Base-by-base conservation (phyloP, 2,329 filamentous ascomycete species). In the Claviceps citrina region DNA sequence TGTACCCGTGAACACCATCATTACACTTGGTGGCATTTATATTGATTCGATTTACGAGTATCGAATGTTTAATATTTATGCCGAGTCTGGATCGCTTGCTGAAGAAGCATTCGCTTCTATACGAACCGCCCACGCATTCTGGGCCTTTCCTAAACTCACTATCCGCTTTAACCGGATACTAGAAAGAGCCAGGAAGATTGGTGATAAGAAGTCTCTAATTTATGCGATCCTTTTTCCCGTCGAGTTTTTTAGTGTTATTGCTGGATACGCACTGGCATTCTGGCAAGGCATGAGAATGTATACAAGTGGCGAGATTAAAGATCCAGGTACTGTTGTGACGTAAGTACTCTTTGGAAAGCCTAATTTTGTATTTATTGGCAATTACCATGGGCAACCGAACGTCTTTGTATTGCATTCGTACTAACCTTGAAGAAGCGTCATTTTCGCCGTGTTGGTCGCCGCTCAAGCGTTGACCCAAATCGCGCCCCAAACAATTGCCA, bases 211-310 rank as follows among this genome's bases (percentile, higher is more conserved):
- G 52, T 61, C 60, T 2, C 53, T 60, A 0, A 44, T 67, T 4
- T 63, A 63, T 33, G 61, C 60, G 13, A 48, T 66, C 3, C 46
- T 70, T 8, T 68, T 66, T 43, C 61, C 62, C 0, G 51, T 54
- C 3, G 62, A 68, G 45, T 69, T 66, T 49, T 67, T 67, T 42
- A 64, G 61, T 41, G 61, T 70, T 16, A 68, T 65, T 44, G 52
- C 61, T 3, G 65, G 64, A 4, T 68, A 67, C 43, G 65, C 57
- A 1, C 53, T 71, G 3, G 65, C 66, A 0, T 71, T 71, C 42
- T 71, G 68, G 67, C 64, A 70, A 43, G 68, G 68, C 0, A 59
- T 70, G 44, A 52, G 56, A 32, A 66, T 71, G 60, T 65, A 62
- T 32, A 47, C 58, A 3, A 50, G 49, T 1, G 66, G 65, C 1